Percentiles rank a stretch among this genome's conserved stretches.
These are phyloP conservation scores for Zopfia rhizophila DNA, from an alignment of 2,329 filamentous ascomycete genomes.

Conservation along the genomic window DNA sequence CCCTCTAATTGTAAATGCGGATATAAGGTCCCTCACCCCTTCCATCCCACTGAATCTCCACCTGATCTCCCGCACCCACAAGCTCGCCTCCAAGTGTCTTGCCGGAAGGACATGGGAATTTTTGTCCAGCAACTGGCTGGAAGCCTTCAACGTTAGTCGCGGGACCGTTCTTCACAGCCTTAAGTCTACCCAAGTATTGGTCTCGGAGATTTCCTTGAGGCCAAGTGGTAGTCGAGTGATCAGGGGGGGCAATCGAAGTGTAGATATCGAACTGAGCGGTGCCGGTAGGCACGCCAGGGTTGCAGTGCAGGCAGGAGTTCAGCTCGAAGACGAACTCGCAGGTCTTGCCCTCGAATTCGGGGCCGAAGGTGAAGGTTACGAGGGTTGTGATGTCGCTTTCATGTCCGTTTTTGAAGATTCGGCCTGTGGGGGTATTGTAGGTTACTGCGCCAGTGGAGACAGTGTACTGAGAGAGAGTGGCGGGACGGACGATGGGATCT, in stretches of 20 bases:
- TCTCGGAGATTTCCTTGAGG: constrained; percentile 32
- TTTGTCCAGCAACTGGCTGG: background rate
- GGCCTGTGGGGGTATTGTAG: background rate
- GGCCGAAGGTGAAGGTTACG: background rate
- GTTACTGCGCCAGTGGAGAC: constrained; percentile 2
- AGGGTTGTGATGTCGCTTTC: constrained; percentile 3
- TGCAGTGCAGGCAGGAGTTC: background rate
- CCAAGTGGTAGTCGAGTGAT: constrained; percentile 23
- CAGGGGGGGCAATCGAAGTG: constrained; percentile 1
- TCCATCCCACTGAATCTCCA: constrained; percentile 13
- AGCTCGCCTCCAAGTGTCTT: constrained; percentile 10
- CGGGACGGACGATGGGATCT: background rate
- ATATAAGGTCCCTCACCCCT: too few species aligned
- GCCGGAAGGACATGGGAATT: constrained; percentile 10
- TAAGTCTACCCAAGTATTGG: constrained; percentile 13
- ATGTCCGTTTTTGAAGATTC: background rate
- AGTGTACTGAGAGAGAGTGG: background rate
- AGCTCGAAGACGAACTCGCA: constrained; percentile 4
- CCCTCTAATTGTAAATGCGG: too few species aligned
- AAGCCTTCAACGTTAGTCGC: constrained; percentile 4
- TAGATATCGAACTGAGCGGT: background rate
- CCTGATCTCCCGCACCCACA: constrained; percentile 11
- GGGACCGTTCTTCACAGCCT: constrained; percentile 5
- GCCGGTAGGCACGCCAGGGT: background rate
- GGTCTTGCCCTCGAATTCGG: background rate